These are phyloP conservation scores for Boletus tomentosulus DNA, from an alignment of 768 basidiomycete genomes.

Conservation along the genomic window DNA sequence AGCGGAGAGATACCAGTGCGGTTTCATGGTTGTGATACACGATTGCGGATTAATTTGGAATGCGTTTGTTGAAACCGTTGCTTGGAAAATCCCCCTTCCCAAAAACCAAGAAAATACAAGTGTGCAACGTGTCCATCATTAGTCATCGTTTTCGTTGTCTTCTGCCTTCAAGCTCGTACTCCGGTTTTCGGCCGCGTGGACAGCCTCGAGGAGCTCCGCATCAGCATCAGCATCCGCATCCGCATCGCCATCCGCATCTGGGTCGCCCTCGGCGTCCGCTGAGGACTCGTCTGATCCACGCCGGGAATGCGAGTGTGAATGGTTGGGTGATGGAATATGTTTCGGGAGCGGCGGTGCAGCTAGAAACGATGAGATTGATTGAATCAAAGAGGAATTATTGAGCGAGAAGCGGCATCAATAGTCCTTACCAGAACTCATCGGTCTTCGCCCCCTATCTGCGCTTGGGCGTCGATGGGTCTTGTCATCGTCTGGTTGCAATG, in stretches of 20 bases:
- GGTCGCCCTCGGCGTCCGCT: conserved; percentile 29
- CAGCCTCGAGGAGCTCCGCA: conserved; percentile 48
- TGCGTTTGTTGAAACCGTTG: no score
- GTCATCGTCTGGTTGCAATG: conserved; percentile 28
- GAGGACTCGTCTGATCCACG: conserved; percentile 27
- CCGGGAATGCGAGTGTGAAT: conserved; percentile 23
- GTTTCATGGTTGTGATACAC: no score
- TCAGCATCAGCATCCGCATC: conserved; percentile 36
- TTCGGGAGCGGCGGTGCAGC: conserved; percentile 16
- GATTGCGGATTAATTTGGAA: no score
- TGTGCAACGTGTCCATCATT: not conserved
- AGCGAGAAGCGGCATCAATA: not conserved
- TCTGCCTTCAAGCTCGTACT: conserved; percentile 31
- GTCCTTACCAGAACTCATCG: conserved; percentile 26
- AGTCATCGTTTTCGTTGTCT: conserved; percentile 25
- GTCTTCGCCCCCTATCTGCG: conserved; percentile 27
- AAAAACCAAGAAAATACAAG: no score
- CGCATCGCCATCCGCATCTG: conserved; percentile 38
- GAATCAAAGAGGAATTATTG: conserved; percentile 3
- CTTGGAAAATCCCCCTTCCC: no score
- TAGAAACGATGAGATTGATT: conserved; percentile 5
- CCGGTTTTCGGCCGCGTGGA: conserved; percentile 46
- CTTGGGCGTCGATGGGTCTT: conserved; percentile 16
- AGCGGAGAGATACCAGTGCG: no score
- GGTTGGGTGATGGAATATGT: conserved; percentile 24